A percentile compares a stretch with the other conserved stretches of the same genome.
These are phyloP conservation scores for Peribolospora baueri DNA, from an alignment of 768 basidiomycete genomes.

Conservation along the genomic window DNA sequence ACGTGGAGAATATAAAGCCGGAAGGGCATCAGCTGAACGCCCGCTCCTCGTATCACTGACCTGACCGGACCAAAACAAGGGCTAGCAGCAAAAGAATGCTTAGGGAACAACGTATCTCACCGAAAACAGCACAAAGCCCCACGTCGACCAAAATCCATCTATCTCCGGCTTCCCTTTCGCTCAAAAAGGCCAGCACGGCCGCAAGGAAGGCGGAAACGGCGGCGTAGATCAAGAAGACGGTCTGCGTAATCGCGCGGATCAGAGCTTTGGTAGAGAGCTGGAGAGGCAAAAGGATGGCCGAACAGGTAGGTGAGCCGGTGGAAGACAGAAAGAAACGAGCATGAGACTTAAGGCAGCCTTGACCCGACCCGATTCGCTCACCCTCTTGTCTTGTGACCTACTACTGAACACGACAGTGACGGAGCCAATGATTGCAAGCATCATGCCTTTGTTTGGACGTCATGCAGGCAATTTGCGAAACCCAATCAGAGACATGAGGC, in stretches of 20 bases:
- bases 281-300: background rate
- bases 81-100: background rate
- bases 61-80: background rate
- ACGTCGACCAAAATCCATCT: constrained; percentile 61
- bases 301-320: background rate
- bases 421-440: constrained; percentile 63
- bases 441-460: constrained; percentile 27
- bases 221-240: constrained; percentile 52
- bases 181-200: constrained; percentile 35
- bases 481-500: constrained; percentile 31
- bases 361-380: constrained; percentile 8
- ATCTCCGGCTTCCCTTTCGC: constrained; percentile 37
- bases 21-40: background rate
- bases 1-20: background rate
- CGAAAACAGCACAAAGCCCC: constrained; percentile 47
- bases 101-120: constrained; percentile 2
- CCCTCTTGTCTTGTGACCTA: constrained; percentile 41
- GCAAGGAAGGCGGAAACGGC: constrained; percentile 35
- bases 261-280: constrained; percentile 41
- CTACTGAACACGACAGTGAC: constrained; percentile 73
- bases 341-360: background rate
- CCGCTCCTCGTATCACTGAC: constrained; percentile 31
- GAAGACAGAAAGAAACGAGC: background rate
- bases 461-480: too few relatives aligned
- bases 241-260: constrained; percentile 40